Conservation (phyloP, 495 filamentous ascomycete genomes). For the Glarea lozoyensis region DNA sequence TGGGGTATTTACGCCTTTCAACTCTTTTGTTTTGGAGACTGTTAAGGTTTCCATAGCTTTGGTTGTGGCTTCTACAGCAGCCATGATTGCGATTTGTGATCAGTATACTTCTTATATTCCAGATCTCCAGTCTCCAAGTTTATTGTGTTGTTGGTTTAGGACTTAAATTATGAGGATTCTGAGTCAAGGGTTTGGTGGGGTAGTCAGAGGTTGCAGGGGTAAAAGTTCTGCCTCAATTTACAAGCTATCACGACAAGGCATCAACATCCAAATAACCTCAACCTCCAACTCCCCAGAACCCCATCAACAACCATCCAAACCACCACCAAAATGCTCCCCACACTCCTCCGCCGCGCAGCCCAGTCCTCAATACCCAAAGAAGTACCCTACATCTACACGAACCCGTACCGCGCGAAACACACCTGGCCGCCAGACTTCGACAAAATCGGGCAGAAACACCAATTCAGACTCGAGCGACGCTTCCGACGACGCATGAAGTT, state of each 20-base stretch:
- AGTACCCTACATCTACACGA: constrained; percentile 20
- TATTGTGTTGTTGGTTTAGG: constrained; percentile 1
- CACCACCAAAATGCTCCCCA: constrained; percentile 32
- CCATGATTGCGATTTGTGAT: constrained; percentile 18
- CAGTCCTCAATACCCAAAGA: constrained; percentile 12
- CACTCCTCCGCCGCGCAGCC: constrained; percentile 29
- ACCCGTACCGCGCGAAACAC: constrained; percentile 70
- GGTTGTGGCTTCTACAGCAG: constrained; percentile 15
- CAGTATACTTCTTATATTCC: background rate
- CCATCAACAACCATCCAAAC: background rate
- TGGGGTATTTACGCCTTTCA: constrained; percentile 31
- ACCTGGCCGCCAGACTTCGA: constrained; percentile 90
- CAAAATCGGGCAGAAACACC: constrained; percentile 68
- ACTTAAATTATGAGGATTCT: constrained; percentile 4
- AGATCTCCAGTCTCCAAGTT: background rate
- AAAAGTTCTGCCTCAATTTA: background rate
- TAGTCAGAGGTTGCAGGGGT: background rate
- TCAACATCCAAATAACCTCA: too few relatives aligned
- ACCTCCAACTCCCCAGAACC: background rate
- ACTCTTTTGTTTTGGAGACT: constrained; percentile 39
- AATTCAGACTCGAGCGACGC: constrained; percentile 75
- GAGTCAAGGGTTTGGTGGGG: too few relatives aligned
- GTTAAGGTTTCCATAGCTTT: constrained; percentile 18
- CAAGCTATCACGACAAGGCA: background rate
- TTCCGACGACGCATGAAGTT: constrained; percentile 62